Evolutionary conservation across 2,329 filamentous ascomycete genomes (phyloP), one percentile per base, ranked within the genome.

Genomic region (Ophiosphaerella korrae): DNA sequence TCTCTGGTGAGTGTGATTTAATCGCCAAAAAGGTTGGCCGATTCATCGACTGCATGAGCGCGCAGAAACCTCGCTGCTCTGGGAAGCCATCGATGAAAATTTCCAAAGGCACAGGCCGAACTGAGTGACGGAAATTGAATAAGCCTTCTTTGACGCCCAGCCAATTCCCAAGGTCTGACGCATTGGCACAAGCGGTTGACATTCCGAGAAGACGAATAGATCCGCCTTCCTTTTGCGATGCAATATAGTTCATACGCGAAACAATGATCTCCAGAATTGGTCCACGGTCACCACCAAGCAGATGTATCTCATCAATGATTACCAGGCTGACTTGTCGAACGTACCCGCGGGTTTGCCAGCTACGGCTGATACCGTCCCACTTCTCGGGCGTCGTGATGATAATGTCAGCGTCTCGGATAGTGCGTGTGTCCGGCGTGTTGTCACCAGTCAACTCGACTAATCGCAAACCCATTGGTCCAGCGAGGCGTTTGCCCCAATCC

Each of bases 311-410:
- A 67, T 99, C 94, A 60, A 99, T 99, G 55, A 99, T 97, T 45
- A 99, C 94, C 13, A 99, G 79, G 53, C 92, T 93, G 52, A 99
- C 94, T 74, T 97, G 88, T 45, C 92, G 86, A 35, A 99, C 94
- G 62, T 99, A 99, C 53, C 90, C 89, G 84, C 94, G 88, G 5
- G 93, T 97, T 74, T 97, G 92, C 94, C 95, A 99, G 68, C 90
- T 96, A 83, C 94, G 89, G 64, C 91, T 96, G 62, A 99, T 97
- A 84, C 95, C 95, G 71, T 99, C 95, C 94, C 94, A 99, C 73
- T 99, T 99, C 77, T 99, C 94, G n/a, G 94, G 95, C 0, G 95
- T 99, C 0, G 94, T 99, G 65, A 99, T 92, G 64, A 99, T 99
- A 55, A 99, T 91, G 71, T 99, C 94, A 3, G 94, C 94, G 69